Conservation (phyloP, 139 green algal genomes). For the Auxenochlorella pyrenoidosa region DNA sequence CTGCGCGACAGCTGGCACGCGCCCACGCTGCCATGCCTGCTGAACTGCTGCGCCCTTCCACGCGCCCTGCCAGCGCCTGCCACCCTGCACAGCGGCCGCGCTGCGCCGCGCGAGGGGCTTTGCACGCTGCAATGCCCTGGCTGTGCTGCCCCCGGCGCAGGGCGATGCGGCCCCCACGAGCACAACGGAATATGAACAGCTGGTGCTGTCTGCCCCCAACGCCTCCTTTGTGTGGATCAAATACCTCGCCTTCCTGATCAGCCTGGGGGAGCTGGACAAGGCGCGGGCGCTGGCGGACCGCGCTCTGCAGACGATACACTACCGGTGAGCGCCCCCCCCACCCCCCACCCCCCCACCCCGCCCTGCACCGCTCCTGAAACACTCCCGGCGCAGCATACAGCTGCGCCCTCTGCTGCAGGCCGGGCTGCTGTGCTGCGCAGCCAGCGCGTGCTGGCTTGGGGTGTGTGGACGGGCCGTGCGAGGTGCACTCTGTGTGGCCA, state of each 20-base stretch:
- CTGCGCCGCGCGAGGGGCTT: no score
- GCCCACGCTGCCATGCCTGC: no score
- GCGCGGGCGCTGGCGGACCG: conserved; percentile 84
- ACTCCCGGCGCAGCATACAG: background rate
- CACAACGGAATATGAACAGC: conserved; percentile 83
- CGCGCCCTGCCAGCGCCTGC: background rate
- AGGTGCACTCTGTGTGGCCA: no score
- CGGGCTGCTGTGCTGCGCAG: background rate
- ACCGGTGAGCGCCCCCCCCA: conserved; percentile 35
- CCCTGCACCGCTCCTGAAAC: no score
- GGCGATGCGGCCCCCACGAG: conserved; percentile 62
- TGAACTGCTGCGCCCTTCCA: no score
- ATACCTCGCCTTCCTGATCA: conserved; percentile 95
- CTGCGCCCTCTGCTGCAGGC: background rate
- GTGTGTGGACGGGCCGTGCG: no score
- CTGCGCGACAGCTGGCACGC: no score
- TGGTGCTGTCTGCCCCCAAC: conserved; percentile 82
- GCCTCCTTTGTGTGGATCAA: conserved; percentile 91
- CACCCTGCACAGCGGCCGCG: background rate
- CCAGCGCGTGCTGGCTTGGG: background rate
- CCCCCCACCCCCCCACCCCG: no score
- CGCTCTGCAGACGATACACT: conserved; percentile 89
- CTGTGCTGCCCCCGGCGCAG: background rate
- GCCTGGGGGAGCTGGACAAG: conserved; percentile 79
- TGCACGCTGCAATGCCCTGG: no score